Evolutionary conservation across 768 basidiomycete species (phyloP), one percentile per base, ranked within the genome.

Genomic region (Leccinum rimulosum): DNA sequence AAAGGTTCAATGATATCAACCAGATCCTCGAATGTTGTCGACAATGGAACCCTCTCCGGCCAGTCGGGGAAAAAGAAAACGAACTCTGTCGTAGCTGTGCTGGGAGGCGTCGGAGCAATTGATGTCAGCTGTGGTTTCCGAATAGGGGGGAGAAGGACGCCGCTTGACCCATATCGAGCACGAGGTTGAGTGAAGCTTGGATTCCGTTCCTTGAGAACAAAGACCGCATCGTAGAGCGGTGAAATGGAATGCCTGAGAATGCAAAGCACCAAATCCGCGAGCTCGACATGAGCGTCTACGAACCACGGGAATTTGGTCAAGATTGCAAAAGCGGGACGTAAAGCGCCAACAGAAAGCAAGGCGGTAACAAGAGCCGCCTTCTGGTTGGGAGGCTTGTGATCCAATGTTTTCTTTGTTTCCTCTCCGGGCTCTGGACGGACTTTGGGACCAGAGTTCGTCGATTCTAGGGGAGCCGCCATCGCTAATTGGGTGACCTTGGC

Each of bases 61-160:
- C 95, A 98, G 57, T 86, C 79, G 12, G 93, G 89, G 71, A 88
- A 96, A 80, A 97, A 98, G 79, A 92, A 97, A 6, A 92, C 83
- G 66, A 93, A 96, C 53, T 88, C 85, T n/a, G 80, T 81, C 3
- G 78, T 80, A 55, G 77, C 82, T 22, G 93, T 95, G 64, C 84
- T 82, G 0, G 91, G 89, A 27, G 95, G 95, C 12, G 84, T 82
- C 3, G 95, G 95, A 2, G 90, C 88, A 72, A 82, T 82, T 4
- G 89, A 74, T 0, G 92, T 91, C n/a, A 94, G 77, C 4, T 83
- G 70, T 1, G 84, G 77, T 66, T 89, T 92, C 27, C 85, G 83
- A 22, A 80, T 71, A 11, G 82, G 79, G 6, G 84, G 76, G 5
- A 78, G 74, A 7, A 80, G 71, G 33, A 83, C 70, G 14, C 89